Conservation (phyloP, 345 rosid genomes). For the Rhodamnia argentea region DNA sequence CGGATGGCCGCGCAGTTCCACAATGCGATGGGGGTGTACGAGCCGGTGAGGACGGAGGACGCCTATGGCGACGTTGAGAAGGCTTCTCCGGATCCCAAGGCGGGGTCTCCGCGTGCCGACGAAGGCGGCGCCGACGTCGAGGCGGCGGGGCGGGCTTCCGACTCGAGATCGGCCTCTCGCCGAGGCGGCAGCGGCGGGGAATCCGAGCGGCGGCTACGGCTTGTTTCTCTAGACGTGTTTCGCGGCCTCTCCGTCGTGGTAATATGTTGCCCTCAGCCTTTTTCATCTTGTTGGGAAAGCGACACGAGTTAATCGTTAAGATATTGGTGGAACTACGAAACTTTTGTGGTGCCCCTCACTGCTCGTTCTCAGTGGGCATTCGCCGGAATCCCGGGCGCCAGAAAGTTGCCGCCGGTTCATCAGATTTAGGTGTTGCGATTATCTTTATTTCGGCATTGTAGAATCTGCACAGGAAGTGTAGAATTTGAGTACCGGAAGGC, state of each 20-base stretch:
- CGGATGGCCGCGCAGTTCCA: background rate
- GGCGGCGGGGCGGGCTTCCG: background rate
- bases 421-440: background rate
- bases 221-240: conserved; percentile 10
- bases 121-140: background rate
- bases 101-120: background rate
- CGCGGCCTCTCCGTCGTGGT: conserved; percentile 12
- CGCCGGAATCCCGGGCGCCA: background rate
- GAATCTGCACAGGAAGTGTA: background rate
- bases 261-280: background rate
- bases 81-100: background rate
- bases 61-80: background rate
- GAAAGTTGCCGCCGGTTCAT: background rate
- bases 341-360: background rate
- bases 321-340: background rate
- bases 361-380: background rate
- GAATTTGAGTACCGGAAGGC: background rate
- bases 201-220: background rate
- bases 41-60: conserved; percentile 7
- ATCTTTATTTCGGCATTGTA: background rate
- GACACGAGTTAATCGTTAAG: background rate
- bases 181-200: background rate
- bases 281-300: background rate
- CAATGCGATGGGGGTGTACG: conserved; percentile 4
- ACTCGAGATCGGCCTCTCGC: background rate